Base-by-base conservation (phyloP, 768 basidiomycete species). In the Serpula lacrymans region DNA sequence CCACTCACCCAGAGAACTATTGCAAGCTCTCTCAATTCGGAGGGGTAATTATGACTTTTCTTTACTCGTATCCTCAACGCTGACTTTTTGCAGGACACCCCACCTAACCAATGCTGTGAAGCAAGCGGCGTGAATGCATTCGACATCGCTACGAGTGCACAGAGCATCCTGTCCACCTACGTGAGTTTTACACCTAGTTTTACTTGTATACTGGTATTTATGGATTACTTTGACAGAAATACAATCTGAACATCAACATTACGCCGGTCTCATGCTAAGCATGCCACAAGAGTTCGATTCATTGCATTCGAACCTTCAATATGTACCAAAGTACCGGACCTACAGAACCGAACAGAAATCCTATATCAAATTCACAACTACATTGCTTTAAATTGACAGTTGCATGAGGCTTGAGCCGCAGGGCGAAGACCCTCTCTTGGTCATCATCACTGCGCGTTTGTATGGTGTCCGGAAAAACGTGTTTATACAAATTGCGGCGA, bases 1-100 rank as follows among this genome's bases (percentile, higher is more conserved):
- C 57, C 5, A 61, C 59, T n/a, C 63, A 64, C 38, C 59, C 58
- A n/a, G 59, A 48, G 26, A 64, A 64, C 46, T 64, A 54, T 46
- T 63, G 63, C 58, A 62, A 64, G 48, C 58, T 56, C 12, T 45
- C 51, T 39, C 43, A 53, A 31, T 58, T 51, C 24, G 53, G 53
- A 18, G 53, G 53, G 16, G 53, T 52, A 28, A 9, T 45, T 34
- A 18, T 24, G 7, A 34, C 25, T 21, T 21, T 14, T 8, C 12
- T 16, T 11, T 14, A 14, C 31, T 33, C 31, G 27, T 14, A 14
- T 33, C 14, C 31, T 6, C 13, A 18, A 10, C 12, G 27, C 23
- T 24, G 17, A 30, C 20, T 12, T 34, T 14, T 21, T 23, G 12
- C 27, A 61, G 60, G 54, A 43, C 14, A 50, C 59, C 25, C 57